Evolutionary conservation across 306 rosid genomes (phyloP), one percentile per base, ranked within the genome.

Genomic region (Rosa lucieae): DNA sequence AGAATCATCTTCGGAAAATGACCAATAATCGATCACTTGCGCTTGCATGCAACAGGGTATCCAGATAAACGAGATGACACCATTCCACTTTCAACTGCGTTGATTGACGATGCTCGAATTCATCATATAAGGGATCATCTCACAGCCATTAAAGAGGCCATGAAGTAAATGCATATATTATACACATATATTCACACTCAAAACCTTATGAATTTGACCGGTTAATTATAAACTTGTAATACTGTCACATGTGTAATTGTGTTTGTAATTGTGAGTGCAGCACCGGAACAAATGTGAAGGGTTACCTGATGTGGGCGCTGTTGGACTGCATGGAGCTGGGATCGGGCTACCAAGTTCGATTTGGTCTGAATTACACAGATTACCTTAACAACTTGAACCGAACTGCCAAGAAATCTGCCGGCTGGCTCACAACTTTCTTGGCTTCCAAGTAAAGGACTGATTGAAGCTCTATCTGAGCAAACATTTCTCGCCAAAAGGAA

Each of bases 251-350:
- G 11, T 55, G 0, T 55, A n/a, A 55, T n/a, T 20, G 26, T 55
- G 62, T 55, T 20, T 55, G 26, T 20, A 6, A 29, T 5, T 35
- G 70, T 35, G 44, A 65, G 10, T 65, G 70, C 70, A 65, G 70
- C n/a, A 65, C 37, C 20, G 70, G 70, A 5, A 14, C 70, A 35
- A 32, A 65, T 65, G 70, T 65, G 70, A 29, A 65, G 70, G 44
- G 44, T 13, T 65, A 65, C 44, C 44, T 65, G n/a, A 35, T 65
- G 70, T 65, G 70, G 70, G 70, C 70, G 9, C 0, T 35, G 70
- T 15, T 65, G 44, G 44, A 65, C 21, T 65, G 44, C 70, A 5
- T 65, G 44, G 70, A 65, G 43, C 14, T 14, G 70, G 44, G 70
- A 35, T 65, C 70, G 1, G 70, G 70, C 21, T 65, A 65, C 18